Conservation (phyloP, 352 stramenopile species). For the Albugo candida region DNA sequence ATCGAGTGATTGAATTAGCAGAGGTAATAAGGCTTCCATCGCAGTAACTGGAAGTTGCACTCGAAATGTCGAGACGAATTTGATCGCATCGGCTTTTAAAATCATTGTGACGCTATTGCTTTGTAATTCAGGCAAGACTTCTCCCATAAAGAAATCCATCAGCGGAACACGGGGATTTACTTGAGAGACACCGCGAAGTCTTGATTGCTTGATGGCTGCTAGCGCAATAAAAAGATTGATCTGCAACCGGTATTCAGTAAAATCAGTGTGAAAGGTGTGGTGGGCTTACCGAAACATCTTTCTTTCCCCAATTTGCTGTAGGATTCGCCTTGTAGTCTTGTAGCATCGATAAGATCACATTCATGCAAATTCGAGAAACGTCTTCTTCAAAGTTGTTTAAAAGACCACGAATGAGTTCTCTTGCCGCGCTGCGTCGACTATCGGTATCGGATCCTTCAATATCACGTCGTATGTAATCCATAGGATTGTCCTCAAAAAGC, state of each 20-base stretch:
- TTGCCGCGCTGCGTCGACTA: slow-evolving; percentile 86
- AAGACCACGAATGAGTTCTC: slow-evolving; percentile 89
- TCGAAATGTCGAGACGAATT: slow-evolving; percentile 97
- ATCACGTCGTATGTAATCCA: slow-evolving; percentile 95
- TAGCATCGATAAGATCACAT: slow-evolving; percentile 82
- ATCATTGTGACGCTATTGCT: slow-evolving; percentile 73
- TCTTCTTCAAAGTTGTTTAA: slow-evolving; percentile 87
- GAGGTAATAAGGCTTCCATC: slow-evolving; percentile 83
- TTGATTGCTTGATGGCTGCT: slow-evolving; percentile 86
- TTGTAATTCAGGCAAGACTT: slow-evolving; percentile 88
- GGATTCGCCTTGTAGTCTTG: slow-evolving; percentile 78
- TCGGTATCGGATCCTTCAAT: slow-evolving; percentile 96
- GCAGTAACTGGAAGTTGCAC: slow-evolving; percentile 89
- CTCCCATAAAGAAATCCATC: slow-evolving; percentile 90
- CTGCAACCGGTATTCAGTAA: slow-evolving; percentile 1
- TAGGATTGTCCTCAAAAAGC: slow-evolving; percentile 96
- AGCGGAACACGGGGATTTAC: slow-evolving; percentile 89
- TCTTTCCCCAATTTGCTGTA: slow-evolving; percentile 82
- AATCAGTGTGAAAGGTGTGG: neutral
- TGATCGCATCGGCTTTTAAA: slow-evolving; percentile 93
- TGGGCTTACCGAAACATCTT: slow-evolving; percentile 85
- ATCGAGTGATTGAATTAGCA: slow-evolving; percentile 79
- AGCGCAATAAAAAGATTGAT: slow-evolving; percentile 93
- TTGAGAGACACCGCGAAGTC: slow-evolving; percentile 84
- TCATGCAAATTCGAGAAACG: slow-evolving; percentile 88